Base-by-base conservation (phyloP, 108 stramenopile genomes). In the Cyclotella distinguenda region DNA sequence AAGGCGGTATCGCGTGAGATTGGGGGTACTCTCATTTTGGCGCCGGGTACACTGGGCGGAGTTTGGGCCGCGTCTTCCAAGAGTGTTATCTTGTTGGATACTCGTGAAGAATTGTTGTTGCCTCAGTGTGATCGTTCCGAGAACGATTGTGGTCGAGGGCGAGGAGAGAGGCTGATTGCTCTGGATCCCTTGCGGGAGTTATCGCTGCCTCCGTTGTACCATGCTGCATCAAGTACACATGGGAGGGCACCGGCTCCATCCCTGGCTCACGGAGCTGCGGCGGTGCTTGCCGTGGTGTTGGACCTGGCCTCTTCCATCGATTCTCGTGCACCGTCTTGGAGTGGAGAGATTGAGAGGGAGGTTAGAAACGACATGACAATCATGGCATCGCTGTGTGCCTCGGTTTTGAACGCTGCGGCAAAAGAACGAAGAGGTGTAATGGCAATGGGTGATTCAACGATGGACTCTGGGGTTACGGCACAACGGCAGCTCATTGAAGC, bases 41-140 rank as follows among this genome's bases (percentile, higher is more conserved):
- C 84, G 10, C 88, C 88, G 0, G 71, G 74, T 0, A 86, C 88
- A 9, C 59, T 74, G 11, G 77, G 77, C 19, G 88, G 75, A 8
- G 32, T 80, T 13, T 54, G 78, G 67, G 84, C 84, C 18, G 77
- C 86, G 1, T 77, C 77, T 51, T 67, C 88, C 16, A 67, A 65
- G 10, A 78, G 81, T 53, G 60, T 74, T 5, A 55, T 85, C 10
- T 55, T 86, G 40, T 60, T 86, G 28, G 85, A 86, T 70, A 64
- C 63, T 11, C 60, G 70, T 12, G 88, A 89, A 52, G 88, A 89
- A 69, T 79, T 83, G 22, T 35, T 89, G 25, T 64, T 89, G 59
- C 79, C 84, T 26, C 45, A 66, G 13, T 16, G 34, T 49, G 40
- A 44, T 30, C 21, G 65, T 26, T 34, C 73, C 45, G 28, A 36